Evolutionary conservation across 495 filamentous ascomycete genomes (phyloP), one percentile per base, ranked within the genome.

Genomic region (Antarctomyces pellizariae): DNA sequence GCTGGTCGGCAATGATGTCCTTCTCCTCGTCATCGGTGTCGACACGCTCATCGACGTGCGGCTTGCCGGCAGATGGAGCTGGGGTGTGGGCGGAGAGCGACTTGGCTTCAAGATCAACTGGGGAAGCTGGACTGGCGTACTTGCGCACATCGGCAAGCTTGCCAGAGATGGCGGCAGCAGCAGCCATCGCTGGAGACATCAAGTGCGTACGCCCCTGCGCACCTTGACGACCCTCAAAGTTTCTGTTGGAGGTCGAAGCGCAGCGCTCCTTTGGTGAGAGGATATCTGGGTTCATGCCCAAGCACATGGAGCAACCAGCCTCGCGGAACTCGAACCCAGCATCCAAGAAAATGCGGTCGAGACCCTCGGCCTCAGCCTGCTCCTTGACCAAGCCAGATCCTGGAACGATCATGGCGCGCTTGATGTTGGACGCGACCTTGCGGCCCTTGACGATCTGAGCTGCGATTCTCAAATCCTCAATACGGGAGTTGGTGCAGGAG

Each of bases 201-300:
- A 97, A 59, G 50, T 95, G 86, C 10, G 86, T 97, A 33, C 86
- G 69, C 26, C 84, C 82, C 35, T 73, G 70, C 27, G 84, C 82
- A 44, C 86, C 86, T 54, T 97, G 86, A 37, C 86, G 71, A 25
- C 86, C 86, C 49, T 95, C 86, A 39, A 95, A 97, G 43, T 97
- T 97, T 35, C 86, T 77, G 55, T 97, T 95, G 38, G 75, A 84
- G 32, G 86, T 97, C 46, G 70, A 78, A 20, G 86, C 86, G 41
- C 86, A 97, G 31, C 86, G 68, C 54, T 97, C 86, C 43, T 71
- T 64, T 23, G 86, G 86, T 2, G 77, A 67, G n/a, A 95, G 64
- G 38, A 97, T 92, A 49, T 97, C 86, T 0, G 86, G 82, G 57
- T 97, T 97, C 86, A 97, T 97, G 47, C 86, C 86, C 16, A 97